Conservation (phyloP, 164 flowering plant genomes). For the Stephania yunnanensis region DNA sequence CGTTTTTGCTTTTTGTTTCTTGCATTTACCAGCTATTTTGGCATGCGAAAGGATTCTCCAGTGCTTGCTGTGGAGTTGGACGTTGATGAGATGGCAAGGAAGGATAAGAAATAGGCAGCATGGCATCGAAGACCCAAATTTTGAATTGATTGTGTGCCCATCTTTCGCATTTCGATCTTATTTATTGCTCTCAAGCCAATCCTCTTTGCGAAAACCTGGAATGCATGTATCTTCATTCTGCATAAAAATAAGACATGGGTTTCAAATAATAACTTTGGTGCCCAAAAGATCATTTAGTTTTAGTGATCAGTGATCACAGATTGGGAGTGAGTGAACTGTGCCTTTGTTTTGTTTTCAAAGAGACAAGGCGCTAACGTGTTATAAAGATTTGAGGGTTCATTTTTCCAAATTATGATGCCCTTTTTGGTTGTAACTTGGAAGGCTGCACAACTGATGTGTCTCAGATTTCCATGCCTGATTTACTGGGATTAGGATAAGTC, state of each 20-base stretch:
- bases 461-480: background rate
- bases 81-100: conserved; percentile 83
- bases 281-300: background rate
- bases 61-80: conserved; percentile 81
- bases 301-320: background rate
- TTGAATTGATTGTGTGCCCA: background rate
- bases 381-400: background rate
- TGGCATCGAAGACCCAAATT: background rate
- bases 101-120: conserved; percentile 42
- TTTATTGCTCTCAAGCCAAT: background rate
- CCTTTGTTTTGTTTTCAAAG: background rate
- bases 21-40: conserved; percentile 35
- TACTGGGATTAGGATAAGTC: background rate
- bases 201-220: conserved; percentile 2
- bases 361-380: background rate
- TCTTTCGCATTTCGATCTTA: background rate
- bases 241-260: background rate
- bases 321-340: background rate
- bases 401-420: background rate
- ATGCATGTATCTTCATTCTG: background rate
- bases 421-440: background rate
- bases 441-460: background rate
- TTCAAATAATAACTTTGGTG: background rate
- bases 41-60: conserved; percentile 65
- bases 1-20: background rate